phyloP scores from a whole-genome alignment of 257 asterid species.

The Petunia secreta region DNA sequence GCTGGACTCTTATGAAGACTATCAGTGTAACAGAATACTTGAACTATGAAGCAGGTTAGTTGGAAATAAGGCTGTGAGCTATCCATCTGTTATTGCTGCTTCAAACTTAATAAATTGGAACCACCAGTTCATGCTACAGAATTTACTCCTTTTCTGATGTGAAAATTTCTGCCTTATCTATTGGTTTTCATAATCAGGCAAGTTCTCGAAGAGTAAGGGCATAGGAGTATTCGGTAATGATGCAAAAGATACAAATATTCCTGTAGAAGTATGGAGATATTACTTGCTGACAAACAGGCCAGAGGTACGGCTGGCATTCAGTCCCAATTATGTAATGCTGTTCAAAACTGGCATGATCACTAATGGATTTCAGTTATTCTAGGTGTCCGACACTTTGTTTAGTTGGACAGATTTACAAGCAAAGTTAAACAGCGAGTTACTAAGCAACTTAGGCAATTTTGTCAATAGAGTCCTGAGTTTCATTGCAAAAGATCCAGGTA shows the following conservation, averaged over 20 bases:
- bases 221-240: slow-evolving; percentile 95
- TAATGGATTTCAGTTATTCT: slow-evolving; percentile 14
- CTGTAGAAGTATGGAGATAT: slow-evolving; percentile 97
- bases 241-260: slow-evolving; percentile 76
- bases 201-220: slow-evolving; percentile 92
- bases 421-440: slow-evolving; percentile 75
- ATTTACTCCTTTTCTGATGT: background rate
- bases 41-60: slow-evolving; percentile 88
- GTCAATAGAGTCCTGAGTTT: slow-evolving; percentile 88
- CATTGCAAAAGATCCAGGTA: slow-evolving; percentile 84
- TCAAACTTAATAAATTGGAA: background rate
- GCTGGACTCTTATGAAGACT: slow-evolving; percentile 91
- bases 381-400: slow-evolving; percentile 87
- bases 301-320: slow-evolving; percentile 56
- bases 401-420: slow-evolving; percentile 93
- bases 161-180: background rate
- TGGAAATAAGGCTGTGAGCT: background rate
- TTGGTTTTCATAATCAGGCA: slow-evolving; percentile 49
- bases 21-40: slow-evolving; percentile 90
- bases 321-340: background rate
- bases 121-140: background rate
- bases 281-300: slow-evolving; percentile 87
- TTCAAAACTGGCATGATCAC: background rate
- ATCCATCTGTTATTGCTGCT: background rate
- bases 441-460: slow-evolving; percentile 83